These are phyloP conservation scores for Eutypella sp. DNA, from an alignment of 2,329 filamentous ascomycete genomes.

Conservation along the genomic window DNA sequence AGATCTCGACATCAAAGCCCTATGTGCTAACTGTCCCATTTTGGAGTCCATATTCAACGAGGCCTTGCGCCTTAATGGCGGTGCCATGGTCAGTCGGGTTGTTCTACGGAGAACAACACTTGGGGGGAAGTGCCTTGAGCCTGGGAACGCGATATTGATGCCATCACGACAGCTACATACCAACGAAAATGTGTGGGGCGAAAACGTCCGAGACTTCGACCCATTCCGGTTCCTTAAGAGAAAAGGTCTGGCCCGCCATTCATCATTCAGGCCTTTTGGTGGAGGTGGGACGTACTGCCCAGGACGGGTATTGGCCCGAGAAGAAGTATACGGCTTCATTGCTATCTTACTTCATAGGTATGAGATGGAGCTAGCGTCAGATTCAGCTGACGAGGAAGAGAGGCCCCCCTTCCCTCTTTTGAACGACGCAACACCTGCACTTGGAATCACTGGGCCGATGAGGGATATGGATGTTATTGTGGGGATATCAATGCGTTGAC, in stretches of 20 bases:
- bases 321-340: constrained; percentile 4
- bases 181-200: constrained; percentile 4
- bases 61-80: background rate
- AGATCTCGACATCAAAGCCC: constrained; percentile 5
- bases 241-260: background rate
- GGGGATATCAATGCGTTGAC: background rate
- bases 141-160: constrained; percentile 1
- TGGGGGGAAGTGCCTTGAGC: background rate
- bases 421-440: background rate
- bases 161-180: constrained; percentile 4
- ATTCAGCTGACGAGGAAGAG: background rate
- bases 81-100: background rate
- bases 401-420: background rate
- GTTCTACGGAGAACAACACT: background rate
- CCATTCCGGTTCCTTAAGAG: constrained; percentile 3
- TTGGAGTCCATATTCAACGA: constrained; percentile 3
- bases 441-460: constrained; percentile 1
- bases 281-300: constrained; percentile 5
- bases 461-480: constrained; percentile 1
- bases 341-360: constrained; percentile 2
- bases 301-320: constrained; percentile 1
- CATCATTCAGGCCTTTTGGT: constrained; percentile 5
- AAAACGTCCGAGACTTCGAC: background rate
- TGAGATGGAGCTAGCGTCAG: background rate
- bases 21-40: constrained; percentile 2